Percentiles rank a stretch among this genome's conserved stretches.
phyloP scores from a whole-genome alignment of 805 yeast species.

The Yarrowia sp. region DNA sequence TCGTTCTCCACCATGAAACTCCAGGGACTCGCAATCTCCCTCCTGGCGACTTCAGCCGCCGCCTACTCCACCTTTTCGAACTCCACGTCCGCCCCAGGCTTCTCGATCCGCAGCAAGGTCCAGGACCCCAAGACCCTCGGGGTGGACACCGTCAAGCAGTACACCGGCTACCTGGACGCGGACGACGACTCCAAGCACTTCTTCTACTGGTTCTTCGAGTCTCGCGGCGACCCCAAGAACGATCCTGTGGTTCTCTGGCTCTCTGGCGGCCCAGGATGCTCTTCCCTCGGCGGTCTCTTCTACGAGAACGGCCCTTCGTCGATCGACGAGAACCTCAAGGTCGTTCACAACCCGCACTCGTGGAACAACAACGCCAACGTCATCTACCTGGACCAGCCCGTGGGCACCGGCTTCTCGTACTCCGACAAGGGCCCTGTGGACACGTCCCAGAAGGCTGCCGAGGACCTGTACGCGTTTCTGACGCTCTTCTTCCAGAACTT shows the following conservation, averaged over 20 bases:
- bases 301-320: slow-evolving; percentile 80
- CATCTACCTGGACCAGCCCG: slow-evolving; percentile 79
- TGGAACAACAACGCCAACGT: slow-evolving; percentile 81
- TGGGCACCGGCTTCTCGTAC: slow-evolving; percentile 70
- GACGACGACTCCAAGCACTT: slow-evolving; percentile 75
- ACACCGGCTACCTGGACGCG: slow-evolving; percentile 72
- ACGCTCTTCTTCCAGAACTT: slow-evolving; percentile 71
- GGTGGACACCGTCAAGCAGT: slow-evolving; percentile 72
- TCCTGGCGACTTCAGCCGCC: no score
- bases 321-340: slow-evolving; percentile 52
- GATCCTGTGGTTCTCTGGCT: slow-evolving; percentile 81
- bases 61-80: neutral
- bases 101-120: neutral
- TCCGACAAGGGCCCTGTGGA: slow-evolving; percentile 41
- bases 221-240: slow-evolving; percentile 71
- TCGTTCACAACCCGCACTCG: slow-evolving; percentile 64
- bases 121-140: slow-evolving; percentile 44
- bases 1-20: no score
- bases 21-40: no score
- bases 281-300: slow-evolving; percentile 73
- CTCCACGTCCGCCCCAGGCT: neutral
- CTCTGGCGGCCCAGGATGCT: slow-evolving; percentile 87
- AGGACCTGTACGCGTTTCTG: slow-evolving; percentile 71
- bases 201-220: slow-evolving; percentile 75
- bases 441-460: slow-evolving; percentile 71